phyloP scores from a whole-genome alignment of 331 rosid genomes.

The Erythrophleum ivorense region DNA sequence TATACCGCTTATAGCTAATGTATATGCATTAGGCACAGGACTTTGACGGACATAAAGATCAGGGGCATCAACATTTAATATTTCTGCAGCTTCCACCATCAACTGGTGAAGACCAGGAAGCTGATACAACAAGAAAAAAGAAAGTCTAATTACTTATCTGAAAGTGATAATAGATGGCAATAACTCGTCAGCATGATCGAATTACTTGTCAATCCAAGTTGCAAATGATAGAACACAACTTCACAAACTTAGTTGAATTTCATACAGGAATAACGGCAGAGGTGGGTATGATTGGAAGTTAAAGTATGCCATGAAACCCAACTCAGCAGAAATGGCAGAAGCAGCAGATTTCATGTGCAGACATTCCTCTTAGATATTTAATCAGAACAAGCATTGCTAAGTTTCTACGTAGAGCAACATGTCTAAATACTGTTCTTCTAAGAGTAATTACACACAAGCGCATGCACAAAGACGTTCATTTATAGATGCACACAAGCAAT shows the following conservation, averaged over 20 bases:
- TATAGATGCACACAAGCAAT: constrained; percentile 26
- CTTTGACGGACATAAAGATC: constrained; percentile 95
- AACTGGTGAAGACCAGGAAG: constrained; percentile 78
- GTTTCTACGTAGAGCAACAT: constrained; percentile 19
- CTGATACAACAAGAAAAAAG: constrained; percentile 53
- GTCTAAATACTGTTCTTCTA: constrained; percentile 18
- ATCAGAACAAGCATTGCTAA: constrained; percentile 32
- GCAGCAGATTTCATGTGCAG: constrained; percentile 14
- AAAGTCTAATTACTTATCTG: neutral
- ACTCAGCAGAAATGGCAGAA: constrained; percentile 24
- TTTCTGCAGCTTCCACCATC: constrained; percentile 83
- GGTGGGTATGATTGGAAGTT: neutral
- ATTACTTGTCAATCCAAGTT: constrained; percentile 15
- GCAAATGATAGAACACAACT: constrained; percentile 5
- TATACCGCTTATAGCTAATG: constrained; percentile 91
- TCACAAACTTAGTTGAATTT: constrained; percentile 14
- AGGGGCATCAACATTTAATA: constrained; percentile 80
- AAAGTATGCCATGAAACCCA: constrained; percentile 18
- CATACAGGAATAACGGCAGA: constrained; percentile 17
- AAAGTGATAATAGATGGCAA: constrained; percentile 34
- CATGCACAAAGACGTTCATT: neutral
- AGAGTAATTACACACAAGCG: neutral
- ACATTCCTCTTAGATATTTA: constrained; percentile 25
- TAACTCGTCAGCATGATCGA: constrained; percentile 14
- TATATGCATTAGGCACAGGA: constrained; percentile 97